A percentile compares a stretch with the other conserved stretches of the same genome.
Conservation (phyloP, 1,139 yeast genomes). For the Suhomyces bolitotheri region DNA sequence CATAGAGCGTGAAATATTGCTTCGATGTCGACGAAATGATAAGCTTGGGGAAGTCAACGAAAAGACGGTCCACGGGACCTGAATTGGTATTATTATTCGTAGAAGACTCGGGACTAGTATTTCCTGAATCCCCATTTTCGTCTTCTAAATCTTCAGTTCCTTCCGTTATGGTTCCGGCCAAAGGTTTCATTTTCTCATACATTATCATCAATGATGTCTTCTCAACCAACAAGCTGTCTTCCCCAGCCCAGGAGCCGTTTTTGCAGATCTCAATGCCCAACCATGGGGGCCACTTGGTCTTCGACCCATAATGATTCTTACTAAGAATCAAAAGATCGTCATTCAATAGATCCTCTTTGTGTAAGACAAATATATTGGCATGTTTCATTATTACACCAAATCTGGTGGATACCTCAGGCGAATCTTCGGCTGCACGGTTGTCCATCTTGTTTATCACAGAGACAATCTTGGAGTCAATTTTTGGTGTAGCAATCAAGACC, state of each 20-base stretch:
- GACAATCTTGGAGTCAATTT: constrained; percentile 40
- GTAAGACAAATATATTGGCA: constrained; percentile 44
- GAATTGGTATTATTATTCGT: neutral
- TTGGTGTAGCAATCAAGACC: constrained; percentile 44
- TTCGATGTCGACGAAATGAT: constrained; percentile 42
- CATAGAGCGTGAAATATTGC: constrained; percentile 44
- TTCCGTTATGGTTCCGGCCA: constrained; percentile 17
- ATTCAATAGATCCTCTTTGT: constrained; percentile 25
- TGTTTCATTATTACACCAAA: constrained; percentile 40
- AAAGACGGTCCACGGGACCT: constrained; percentile 22
- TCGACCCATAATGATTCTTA: constrained; percentile 37
- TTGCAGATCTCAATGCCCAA: constrained; percentile 46
- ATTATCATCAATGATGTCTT: constrained; percentile 41
- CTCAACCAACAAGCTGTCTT: constrained; percentile 38
- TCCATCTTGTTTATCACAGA: constrained; percentile 35
- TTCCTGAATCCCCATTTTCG: constrained; percentile 8
- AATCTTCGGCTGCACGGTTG: constrained; percentile 22
- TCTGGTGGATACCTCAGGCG: constrained; percentile 36
- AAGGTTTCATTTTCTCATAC: constrained; percentile 34
- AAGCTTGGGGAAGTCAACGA: constrained; percentile 44
- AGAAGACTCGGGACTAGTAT: neutral
- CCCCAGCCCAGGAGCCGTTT: constrained; percentile 38
- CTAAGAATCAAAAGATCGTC: constrained; percentile 27
- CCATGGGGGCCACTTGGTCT: constrained; percentile 50
- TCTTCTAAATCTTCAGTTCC: constrained; percentile 2